Evolutionary conservation across 2,329 filamentous ascomycete species (phyloP), one percentile per base, ranked within the genome.

Genomic region (Dendryphion nanum): DNA sequence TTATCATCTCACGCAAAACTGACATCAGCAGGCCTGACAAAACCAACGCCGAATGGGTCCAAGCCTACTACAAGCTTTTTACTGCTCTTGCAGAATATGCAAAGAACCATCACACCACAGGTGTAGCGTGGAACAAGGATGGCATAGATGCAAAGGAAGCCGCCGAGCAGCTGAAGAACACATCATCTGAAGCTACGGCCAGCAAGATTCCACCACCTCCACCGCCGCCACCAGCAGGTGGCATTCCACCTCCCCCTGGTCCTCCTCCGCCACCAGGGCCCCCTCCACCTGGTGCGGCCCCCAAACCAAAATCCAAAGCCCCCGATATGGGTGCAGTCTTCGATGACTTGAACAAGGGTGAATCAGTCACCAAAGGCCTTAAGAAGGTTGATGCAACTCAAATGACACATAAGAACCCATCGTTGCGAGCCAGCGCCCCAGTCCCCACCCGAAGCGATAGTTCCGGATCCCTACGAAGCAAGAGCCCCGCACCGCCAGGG

Each of bases 401-500:
- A 67, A 96, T 96, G 91, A 98, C 93, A 43, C 93, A 98, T 71
- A 97, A 97, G 75, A 98, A 98, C 69, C 93, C 93, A 12, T 81
- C 83, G 7, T 75, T 98, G 41, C 83, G 93, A 46, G 79, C 86
- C 17, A 74, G 75, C 44, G 85, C 86, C 10, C 77, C 80, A 2
- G 87, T 91, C 3, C 76, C 86, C 1, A 74, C 74, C 40, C 70
- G 77, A 40, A 76, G 74, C 37, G 70, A 73, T 16, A 76, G 74
- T 42, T 72, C 73, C 28, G 51, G 59, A 20, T 62, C 57, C 5
- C 60, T 71, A 24, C 78, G 87, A 33, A 82, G 79, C 40, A 95
- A 93, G 76, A 94, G 87, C 48, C 90, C 89, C 2, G 86, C 87
- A 14, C 93, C 93, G 2, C 86, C 83, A 5, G 61, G 62, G 51